phyloP scores from a whole-genome alignment of 164 flowering plant species.

The Piper longum region DNA sequence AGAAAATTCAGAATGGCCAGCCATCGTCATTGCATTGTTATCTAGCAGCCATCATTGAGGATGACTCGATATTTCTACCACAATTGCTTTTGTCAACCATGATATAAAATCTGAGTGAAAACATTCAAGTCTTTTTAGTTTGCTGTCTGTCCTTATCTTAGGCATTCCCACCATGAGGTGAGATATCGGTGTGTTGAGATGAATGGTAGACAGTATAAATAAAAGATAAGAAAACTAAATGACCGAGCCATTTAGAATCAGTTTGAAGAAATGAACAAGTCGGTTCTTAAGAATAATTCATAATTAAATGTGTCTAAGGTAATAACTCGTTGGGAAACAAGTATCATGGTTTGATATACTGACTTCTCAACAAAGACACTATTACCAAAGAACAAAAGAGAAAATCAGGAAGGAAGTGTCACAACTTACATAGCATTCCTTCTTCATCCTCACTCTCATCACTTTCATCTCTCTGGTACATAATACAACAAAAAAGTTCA shows the following conservation, averaged over 20 bases:
- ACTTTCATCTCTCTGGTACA: conserved; percentile 34
- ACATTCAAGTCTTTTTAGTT: too few relatives aligned
- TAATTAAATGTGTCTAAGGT: neutral
- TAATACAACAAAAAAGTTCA: neutral
- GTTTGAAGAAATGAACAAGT: neutral
- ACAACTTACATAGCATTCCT: conserved; percentile 75
- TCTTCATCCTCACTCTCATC: conserved; percentile 63
- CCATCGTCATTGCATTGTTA: too few relatives aligned
- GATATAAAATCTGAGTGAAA: too few relatives aligned
- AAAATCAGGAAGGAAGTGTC: too few relatives aligned
- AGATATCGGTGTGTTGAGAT: too few relatives aligned
- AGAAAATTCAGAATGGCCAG: too few relatives aligned
- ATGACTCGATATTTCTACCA: neutral
- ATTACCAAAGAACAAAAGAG: too few relatives aligned
- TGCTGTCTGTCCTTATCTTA: too few relatives aligned
- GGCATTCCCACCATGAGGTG: too few relatives aligned
- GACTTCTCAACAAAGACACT: neutral
- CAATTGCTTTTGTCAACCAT: neutral
- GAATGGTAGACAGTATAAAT: too few relatives aligned
- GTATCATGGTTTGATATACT: neutral
- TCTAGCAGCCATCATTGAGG: neutral
- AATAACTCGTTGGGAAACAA: neutral
- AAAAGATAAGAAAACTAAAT: neutral
- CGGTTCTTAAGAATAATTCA: neutral
- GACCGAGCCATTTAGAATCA: neutral